Conservation (phyloP, 495 filamentous ascomycete genomes). For the Symbiotaphrina buchneri region DNA sequence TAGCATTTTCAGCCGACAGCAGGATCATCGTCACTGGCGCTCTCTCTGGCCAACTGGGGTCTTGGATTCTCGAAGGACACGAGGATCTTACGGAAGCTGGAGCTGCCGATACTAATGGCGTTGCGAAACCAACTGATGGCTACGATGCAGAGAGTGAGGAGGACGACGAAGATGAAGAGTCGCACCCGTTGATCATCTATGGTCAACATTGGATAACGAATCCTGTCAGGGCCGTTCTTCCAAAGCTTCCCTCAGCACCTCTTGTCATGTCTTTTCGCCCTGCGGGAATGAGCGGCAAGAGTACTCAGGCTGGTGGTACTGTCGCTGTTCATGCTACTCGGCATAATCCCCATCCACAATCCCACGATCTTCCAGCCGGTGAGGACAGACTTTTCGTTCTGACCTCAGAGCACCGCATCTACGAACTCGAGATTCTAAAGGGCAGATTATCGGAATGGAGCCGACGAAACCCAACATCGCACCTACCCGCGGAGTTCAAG, state of each 20-base stretch:
- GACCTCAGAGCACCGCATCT: conserved; percentile 51
- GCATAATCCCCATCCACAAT: conserved; percentile 22
- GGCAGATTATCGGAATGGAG: conserved; percentile 73
- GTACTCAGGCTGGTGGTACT: conserved; percentile 18
- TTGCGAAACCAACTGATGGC: conserved; percentile 9
- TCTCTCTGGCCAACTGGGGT: conserved; percentile 68
- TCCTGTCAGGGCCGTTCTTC: conserved; percentile 44
- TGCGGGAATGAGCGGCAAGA: conserved; percentile 4
- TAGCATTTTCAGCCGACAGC: conserved; percentile 64
- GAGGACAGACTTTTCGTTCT: conserved; percentile 50
- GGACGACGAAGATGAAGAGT: conserved; percentile 3
- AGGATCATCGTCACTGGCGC: conserved; percentile 57
- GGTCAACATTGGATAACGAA: conserved; percentile 42
- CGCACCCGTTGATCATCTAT: conserved; percentile 8
- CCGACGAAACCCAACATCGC: conserved; percentile 49
- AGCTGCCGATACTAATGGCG: conserved; percentile 8
- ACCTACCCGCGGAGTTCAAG: conserved; percentile 49
- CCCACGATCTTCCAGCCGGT: conserved; percentile 14
- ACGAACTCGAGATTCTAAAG: conserved; percentile 50
- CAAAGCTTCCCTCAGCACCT: conserved; percentile 47
- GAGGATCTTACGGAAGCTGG: conserved; percentile 15
- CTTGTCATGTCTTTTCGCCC: conserved; percentile 60
- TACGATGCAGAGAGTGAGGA: conserved; percentile 10
- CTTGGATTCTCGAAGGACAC: conserved; percentile 45
- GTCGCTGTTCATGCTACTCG: conserved; percentile 18